Conservation (phyloP, 495 filamentous ascomycete species). For the Neurospora sp. region DNA sequence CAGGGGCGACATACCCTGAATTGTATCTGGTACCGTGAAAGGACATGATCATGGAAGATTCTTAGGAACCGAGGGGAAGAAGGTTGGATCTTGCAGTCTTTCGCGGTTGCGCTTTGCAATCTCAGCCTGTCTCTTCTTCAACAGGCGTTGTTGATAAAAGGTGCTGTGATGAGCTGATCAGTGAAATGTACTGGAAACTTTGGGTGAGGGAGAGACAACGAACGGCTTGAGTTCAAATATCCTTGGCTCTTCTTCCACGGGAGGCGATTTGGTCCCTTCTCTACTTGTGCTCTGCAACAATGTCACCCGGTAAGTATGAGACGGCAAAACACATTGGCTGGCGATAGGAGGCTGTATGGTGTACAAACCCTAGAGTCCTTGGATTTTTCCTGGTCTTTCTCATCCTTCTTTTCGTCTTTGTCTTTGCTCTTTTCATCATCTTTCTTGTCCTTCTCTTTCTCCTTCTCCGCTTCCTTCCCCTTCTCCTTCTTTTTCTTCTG, state of each 20-base stretch:
- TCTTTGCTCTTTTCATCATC: slow-evolving; percentile 46
- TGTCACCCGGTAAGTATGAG: background rate
- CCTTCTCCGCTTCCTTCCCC: slow-evolving; percentile 29
- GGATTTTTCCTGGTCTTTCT: slow-evolving; percentile 37
- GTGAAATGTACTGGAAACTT: background rate
- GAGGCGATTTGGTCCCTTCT: slow-evolving; percentile 27
- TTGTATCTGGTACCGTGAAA: background rate
- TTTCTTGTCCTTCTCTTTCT: slow-evolving; percentile 38
- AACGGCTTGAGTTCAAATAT: slow-evolving; percentile 84
- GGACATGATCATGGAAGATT: slow-evolving; percentile 39
- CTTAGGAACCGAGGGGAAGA: slow-evolving; percentile 78
- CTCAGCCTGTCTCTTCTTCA: slow-evolving; percentile 68
- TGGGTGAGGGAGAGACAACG: slow-evolving; percentile 4
- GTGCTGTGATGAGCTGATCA: slow-evolving; percentile 37
- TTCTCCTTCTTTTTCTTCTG: slow-evolving; percentile 49
- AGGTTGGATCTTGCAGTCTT: slow-evolving; percentile 63
- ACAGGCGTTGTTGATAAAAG: slow-evolving; percentile 78
- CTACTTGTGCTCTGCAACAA: slow-evolving; percentile 16
- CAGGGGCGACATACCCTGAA: background rate
- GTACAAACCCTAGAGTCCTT: slow-evolving; percentile 36
- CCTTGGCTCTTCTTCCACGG: slow-evolving; percentile 56
- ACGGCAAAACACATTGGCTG: background rate
- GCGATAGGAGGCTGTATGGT: slow-evolving; percentile 29
- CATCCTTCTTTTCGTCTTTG: slow-evolving; percentile 32
- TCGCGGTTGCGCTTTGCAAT: slow-evolving; percentile 74